phyloP scores from a whole-genome alignment of 1,284 basidiomycete genomes.

The Peniophora sp. region DNA sequence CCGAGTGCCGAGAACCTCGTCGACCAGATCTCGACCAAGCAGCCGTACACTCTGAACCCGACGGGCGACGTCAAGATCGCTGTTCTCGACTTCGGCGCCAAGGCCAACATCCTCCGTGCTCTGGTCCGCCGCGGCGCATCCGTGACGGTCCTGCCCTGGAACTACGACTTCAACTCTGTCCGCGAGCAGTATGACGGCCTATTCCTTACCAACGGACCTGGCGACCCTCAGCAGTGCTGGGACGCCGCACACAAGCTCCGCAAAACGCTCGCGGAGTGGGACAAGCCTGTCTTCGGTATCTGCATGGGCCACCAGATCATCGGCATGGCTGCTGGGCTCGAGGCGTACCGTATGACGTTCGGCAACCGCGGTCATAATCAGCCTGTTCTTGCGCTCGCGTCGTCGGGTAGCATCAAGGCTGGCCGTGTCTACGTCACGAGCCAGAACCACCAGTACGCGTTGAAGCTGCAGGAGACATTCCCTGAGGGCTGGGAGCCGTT shows the following conservation, averaged over 20 bases:
- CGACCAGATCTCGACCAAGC: conserved; percentile 84
- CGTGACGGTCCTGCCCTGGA: conserved; percentile 96
- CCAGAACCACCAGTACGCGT: conserved; percentile 95
- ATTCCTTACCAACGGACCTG: conserved; percentile 95
- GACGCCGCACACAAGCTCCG: conserved; percentile 79
- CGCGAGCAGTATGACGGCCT: conserved; percentile 91
- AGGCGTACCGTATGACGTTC: conserved; percentile 96
- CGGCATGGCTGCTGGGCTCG: conserved; percentile 93
- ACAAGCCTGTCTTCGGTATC: conserved; percentile 93
- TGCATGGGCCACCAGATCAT: conserved; percentile 99
- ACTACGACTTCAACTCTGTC: conserved; percentile 90
- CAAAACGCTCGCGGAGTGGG: conserved; percentile 80
- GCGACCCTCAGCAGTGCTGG: conserved; percentile 87
- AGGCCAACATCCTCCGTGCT: conserved; percentile 94
- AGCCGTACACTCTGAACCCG: conserved; percentile 84
- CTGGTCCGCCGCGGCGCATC: conserved; percentile 86
- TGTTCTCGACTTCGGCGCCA: conserved; percentile 94
- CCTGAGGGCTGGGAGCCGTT: conserved; percentile 93
- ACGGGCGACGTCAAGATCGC: conserved; percentile 86
- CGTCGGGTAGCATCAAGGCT: conserved; percentile 85
- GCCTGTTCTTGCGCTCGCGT: conserved; percentile 90
- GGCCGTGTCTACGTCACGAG: conserved; percentile 97
- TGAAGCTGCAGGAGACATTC: conserved; percentile 88
- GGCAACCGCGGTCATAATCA: conserved; percentile 99
- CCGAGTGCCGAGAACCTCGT: conserved; percentile 91